These are phyloP conservation scores for Schrenkiella parvula DNA, from an alignment of 345 rosid species.

Conservation along the genomic window DNA sequence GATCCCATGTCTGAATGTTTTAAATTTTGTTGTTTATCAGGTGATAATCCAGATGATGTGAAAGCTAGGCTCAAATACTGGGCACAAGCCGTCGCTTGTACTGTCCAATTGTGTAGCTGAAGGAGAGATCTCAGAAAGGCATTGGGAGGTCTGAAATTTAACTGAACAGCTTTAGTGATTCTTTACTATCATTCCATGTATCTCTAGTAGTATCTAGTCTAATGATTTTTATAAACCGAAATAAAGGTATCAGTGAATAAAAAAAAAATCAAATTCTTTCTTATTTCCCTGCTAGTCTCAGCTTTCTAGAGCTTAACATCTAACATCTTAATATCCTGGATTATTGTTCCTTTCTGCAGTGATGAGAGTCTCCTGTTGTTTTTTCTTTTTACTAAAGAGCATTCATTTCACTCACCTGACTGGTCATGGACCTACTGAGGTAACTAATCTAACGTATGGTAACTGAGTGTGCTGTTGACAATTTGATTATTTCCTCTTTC, in stretches of 20 bases:
- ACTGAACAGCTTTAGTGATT: neutral
- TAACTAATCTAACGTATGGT: constrained; percentile 18
- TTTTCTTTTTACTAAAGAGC: no score
- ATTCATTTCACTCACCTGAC: neutral
- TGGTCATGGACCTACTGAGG: neutral
- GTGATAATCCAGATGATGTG: constrained; percentile 95
- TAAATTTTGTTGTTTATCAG: constrained; percentile 27
- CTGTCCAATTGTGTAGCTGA: constrained; percentile 79
- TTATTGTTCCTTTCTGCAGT: constrained; percentile 8
- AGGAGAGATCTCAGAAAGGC: constrained; percentile 6
- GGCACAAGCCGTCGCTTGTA: constrained; percentile 98
- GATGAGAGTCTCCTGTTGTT: no score
- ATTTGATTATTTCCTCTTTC: neutral
- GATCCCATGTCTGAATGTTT: neutral
- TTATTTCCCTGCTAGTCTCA: neutral
- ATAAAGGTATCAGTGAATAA: constrained; percentile 9
- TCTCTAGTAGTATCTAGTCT: constrained; percentile 20
- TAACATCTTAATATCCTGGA: constrained; percentile 3
- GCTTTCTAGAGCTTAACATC: constrained; percentile 1
- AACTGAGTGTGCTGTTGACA: neutral
- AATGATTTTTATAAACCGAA: constrained; percentile 5
- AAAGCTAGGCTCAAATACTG: constrained; percentile 92
- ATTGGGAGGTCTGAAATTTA: constrained; percentile 19
- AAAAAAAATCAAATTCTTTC: constrained; percentile 4
- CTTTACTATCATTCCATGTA: constrained; percentile 7